Evolutionary conservation across 2,329 filamentous ascomycete species (phyloP), one percentile per base, ranked within the genome.

Genomic region (Penicillium decumbens): DNA sequence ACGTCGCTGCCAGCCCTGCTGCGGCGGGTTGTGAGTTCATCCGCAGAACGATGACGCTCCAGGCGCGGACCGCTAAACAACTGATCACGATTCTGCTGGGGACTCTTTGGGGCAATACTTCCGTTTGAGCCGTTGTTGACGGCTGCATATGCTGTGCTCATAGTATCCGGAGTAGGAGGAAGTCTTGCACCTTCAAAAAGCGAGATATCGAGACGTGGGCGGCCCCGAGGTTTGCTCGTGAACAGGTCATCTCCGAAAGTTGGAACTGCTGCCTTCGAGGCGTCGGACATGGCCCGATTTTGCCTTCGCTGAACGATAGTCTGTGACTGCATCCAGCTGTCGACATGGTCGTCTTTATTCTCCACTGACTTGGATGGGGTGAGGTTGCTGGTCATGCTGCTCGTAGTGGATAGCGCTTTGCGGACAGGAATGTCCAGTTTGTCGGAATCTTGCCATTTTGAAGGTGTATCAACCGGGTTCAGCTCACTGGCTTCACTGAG

Each of bases 401-500:
- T 49, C 8, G 47, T 45, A 10, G 49, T 43, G 8, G 50, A 52
- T 4, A 43, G 41, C 43, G 47, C 47, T 53, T 55, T 55, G n/a
- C 58, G 60, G n/a, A 66, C 32, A 2, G 66, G 64, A 13, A 67
- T 65, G 3, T 67, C 56, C 24, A 67, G 43, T 24, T 58, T 40
- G 41, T 69, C 65, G 37, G 57, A 60, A 2, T 54, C 56, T 23
- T 57, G 48, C 42, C 45, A 55, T 30, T 43, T 49, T 6, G 54
- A 57, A 6, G 51, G 55, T 13, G 58, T 59, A n/a, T 66, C 68
- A 10, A 64, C 59, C 1, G 66, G 61, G 35, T 65, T 63, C 13
- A 74, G 56, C 50, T 74, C 71, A 45, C 72, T 74, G 55, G 72
- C 74, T 56, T 75, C 72, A 42, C 72, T 75, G 1, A 75, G 60